Conservation (phyloP, 768 basidiomycete genomes). For the Macrolepiota albuminosa region DNA sequence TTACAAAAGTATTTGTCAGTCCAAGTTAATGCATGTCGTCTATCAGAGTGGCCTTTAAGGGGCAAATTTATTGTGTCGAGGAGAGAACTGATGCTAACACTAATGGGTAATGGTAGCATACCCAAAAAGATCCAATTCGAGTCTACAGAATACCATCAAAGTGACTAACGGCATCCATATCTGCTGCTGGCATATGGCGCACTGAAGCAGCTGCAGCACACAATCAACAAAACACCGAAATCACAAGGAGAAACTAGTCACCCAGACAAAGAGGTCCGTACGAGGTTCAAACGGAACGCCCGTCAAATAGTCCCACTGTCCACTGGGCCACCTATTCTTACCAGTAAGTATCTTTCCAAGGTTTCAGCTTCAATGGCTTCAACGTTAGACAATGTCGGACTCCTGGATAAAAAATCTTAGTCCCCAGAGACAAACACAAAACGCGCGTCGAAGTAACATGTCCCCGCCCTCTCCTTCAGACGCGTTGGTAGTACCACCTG, state of each 20-base stretch:
- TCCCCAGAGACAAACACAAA: background rate
- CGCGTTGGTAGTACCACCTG: too few species aligned
- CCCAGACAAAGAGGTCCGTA: slow-evolving; percentile 14
- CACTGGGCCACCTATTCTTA: slow-evolving; percentile 4
- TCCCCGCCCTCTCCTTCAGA: too few species aligned
- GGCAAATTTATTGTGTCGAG: too few species aligned
- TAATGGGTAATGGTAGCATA: background rate
- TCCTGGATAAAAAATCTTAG: slow-evolving; percentile 36
- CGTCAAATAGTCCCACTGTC: slow-evolving; percentile 27
- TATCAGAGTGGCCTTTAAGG: background rate
- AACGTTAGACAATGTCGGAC: slow-evolving; percentile 64
- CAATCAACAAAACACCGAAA: background rate
- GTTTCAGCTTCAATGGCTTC: slow-evolving; percentile 86
- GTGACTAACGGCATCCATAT: slow-evolving; percentile 16
- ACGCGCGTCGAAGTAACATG: too few species aligned
- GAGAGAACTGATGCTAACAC: background rate
- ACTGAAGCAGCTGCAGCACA: background rate
- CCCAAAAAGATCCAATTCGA: background rate
- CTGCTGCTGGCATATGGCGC: background rate
- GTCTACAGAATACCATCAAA: slow-evolving; percentile 19
- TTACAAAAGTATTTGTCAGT: background rate
- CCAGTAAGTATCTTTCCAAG: slow-evolving; percentile 68
- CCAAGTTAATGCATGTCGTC: too few species aligned
- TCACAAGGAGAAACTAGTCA: background rate
- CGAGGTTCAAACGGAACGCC: slow-evolving; percentile 32